Percentiles rank a stretch among this genome's conserved stretches.
These are phyloP conservation scores for Arthroderma sp. DNA, from an alignment of 2,329 filamentous ascomycete species.

Conservation along the genomic window DNA sequence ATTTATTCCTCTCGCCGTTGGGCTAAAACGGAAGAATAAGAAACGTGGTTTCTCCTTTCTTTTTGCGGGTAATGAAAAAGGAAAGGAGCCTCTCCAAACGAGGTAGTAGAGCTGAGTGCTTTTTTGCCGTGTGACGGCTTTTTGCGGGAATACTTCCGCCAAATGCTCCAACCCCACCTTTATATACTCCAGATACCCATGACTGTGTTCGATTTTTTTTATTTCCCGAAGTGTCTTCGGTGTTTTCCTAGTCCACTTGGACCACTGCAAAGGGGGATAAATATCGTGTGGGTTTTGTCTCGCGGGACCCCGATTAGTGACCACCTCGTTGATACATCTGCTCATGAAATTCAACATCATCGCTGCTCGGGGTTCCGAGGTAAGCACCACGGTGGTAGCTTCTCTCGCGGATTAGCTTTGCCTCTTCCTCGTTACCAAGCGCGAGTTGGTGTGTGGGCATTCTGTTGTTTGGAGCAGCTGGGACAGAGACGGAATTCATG, in stretches of 20 bases:
- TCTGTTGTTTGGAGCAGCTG: background rate
- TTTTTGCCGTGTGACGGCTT: background rate
- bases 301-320: background rate
- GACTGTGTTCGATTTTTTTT: background rate
- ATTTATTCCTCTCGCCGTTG: background rate
- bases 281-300: background rate
- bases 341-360: conserved; percentile 15
- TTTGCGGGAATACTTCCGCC: conserved; percentile 2
- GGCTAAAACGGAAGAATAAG: background rate
- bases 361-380: conserved; percentile 14
- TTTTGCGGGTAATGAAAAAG: background rate
- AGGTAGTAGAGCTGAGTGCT: background rate
- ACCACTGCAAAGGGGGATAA: background rate
- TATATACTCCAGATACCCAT: conserved; percentile 1
- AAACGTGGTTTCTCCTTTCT: background rate
- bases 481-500: background rate
- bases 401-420: conserved; percentile 7
- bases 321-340: conserved; percentile 14
- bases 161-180: conserved; percentile 2
- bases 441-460: background rate
- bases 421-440: background rate
- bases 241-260: background rate
- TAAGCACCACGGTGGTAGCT: conserved; percentile 11
- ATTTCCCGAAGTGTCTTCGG: background rate
- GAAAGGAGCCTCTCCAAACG: background rate